A percentile compares a stretch with the other conserved stretches of the same genome.
Conservation (phyloP, 352 stramenopile genomes). For the Paralagenidium karlingii region DNA sequence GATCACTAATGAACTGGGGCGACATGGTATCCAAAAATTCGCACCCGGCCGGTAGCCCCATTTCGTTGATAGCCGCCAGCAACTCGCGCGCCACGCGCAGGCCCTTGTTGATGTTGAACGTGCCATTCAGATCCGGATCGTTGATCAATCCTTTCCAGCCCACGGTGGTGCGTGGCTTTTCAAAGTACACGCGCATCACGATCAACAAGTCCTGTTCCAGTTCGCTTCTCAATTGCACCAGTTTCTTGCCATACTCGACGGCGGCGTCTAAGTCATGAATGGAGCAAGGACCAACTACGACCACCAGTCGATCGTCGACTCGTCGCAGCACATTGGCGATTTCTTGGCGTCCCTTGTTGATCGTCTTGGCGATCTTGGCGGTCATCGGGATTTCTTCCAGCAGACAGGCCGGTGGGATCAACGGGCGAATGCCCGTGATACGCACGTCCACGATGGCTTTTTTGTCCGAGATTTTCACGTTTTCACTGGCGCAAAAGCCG, state of each 20-base stretch:
- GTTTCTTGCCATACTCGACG: constrained; percentile 76
- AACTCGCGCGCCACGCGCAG: constrained; percentile 72
- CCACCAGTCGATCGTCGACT: constrained; percentile 72
- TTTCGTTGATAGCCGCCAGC: constrained; percentile 75
- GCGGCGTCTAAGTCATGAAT: constrained; percentile 82
- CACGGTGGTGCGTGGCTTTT: constrained; percentile 83
- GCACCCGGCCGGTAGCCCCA: constrained; percentile 68
- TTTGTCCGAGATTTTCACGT: constrained; percentile 79
- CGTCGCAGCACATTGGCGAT: constrained; percentile 63
- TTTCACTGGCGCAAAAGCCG: constrained; percentile 35
- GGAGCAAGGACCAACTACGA: constrained; percentile 81
- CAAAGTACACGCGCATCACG: constrained; percentile 87
- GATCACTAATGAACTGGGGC: constrained; percentile 82
- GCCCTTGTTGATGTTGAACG: constrained; percentile 89
- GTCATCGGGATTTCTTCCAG: constrained; percentile 75
- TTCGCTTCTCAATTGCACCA: constrained; percentile 55
- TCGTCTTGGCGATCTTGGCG: constrained; percentile 63
- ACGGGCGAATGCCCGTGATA: constrained; percentile 73
- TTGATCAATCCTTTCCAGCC: constrained; percentile 88
- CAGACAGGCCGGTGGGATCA: constrained; percentile 77
- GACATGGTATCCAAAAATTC: constrained; percentile 88
- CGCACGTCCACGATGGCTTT: constrained; percentile 79
- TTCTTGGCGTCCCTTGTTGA: constrained; percentile 54
- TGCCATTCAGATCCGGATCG: constrained; percentile 80
- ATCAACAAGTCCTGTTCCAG: constrained; percentile 77